Evolutionary conservation across 139 green algal genomes (phyloP), one percentile per base, ranked within the genome.

Genomic region (Tetraselmis striata): DNA sequence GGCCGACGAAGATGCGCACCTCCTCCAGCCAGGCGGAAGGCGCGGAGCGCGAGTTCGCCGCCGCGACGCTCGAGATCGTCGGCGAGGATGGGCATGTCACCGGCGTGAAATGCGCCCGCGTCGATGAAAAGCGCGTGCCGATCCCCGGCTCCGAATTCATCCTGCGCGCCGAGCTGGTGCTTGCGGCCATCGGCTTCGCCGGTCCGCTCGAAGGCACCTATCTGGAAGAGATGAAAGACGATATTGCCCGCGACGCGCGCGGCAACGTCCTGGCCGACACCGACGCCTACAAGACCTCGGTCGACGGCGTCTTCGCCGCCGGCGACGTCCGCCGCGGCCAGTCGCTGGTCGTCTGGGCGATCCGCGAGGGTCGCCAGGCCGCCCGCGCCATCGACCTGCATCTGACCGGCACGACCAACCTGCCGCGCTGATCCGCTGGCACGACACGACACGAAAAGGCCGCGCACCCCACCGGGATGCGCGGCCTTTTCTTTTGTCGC

Each of bases 1-100:
- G 95, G 93, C 96, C 95, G 2, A 90, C 93, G 83, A 87, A 97
- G 82, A 88, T 90, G 79, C 87, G 91, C 45, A 74, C 92, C 29
- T 96, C 98, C 87, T 98, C 98, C 84, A 96, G 96, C 67, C 95
- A 99, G 84, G 93, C 93, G 1, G 95, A 99, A 88, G 94, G 95
- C 1, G 77, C 85, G 25, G 76, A 79, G 74, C 88, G 85, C 77
- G 96, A 91, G 79, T 95, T 95, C 29, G 67, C 81, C 1, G 95
- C 99, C 88, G 96, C 95, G 28, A 93, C 96, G 59, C 83, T 83
- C 27, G 99, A 98, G 89, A 91, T 95, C 77, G 94, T 99, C 45
- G 90, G 98, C 75, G 98, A 93, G 79, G 98, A 98, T 90, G 85
- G 92, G 59, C 98, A 99, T 86, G 87, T 99, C 24, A 87, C 83